Percentiles rank a stretch among this genome's conserved stretches.
Conservation (phyloP, 2,329 filamentous ascomycete species). For the Beauveria australis region DNA sequence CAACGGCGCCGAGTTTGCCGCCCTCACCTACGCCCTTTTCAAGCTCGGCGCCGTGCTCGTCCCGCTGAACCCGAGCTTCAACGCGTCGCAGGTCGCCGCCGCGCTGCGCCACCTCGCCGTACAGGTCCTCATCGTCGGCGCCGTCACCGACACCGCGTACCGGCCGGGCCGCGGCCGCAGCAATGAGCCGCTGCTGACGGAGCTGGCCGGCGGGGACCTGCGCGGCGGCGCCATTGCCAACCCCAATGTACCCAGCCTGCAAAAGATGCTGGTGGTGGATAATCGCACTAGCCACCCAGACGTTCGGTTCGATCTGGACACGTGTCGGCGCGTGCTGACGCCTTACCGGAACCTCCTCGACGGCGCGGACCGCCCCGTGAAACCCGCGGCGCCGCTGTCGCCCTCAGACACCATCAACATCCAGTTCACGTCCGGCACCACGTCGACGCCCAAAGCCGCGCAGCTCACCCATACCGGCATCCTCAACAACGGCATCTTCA, state of each 20-base stretch:
- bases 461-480: conserved; percentile 81
- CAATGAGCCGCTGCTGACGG: conserved; percentile 39
- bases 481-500: conserved; percentile 82
- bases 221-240: conserved; percentile 24
- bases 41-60: conserved; percentile 92
- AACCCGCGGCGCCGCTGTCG: conserved; percentile 38
- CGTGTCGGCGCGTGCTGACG: conserved; percentile 32
- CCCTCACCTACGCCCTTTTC: conserved; percentile 80
- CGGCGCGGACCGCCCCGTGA: conserved; percentile 25
- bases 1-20: conserved; percentile 76
- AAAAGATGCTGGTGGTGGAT: conserved; percentile 66
- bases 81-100: conserved; percentile 64
- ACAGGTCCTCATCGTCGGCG: conserved; percentile 71
- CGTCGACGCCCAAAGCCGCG: conserved; percentile 81
- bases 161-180: conserved; percentile 46
- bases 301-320: conserved; percentile 35
- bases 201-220: conserved; percentile 36
- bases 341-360: conserved; percentile 35
- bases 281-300: conserved; percentile 52
- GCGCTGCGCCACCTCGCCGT: conserved; percentile 70
- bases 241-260: conserved; percentile 57
- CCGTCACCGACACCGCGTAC: conserved; percentile 76
- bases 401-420: conserved; percentile 79
- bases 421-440: conserved; percentile 96
- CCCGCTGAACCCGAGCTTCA: conserved; percentile 90